These are phyloP conservation scores for Nannochloris sp. DNA, from an alignment of 139 green algal genomes.

Conservation along the genomic window DNA sequence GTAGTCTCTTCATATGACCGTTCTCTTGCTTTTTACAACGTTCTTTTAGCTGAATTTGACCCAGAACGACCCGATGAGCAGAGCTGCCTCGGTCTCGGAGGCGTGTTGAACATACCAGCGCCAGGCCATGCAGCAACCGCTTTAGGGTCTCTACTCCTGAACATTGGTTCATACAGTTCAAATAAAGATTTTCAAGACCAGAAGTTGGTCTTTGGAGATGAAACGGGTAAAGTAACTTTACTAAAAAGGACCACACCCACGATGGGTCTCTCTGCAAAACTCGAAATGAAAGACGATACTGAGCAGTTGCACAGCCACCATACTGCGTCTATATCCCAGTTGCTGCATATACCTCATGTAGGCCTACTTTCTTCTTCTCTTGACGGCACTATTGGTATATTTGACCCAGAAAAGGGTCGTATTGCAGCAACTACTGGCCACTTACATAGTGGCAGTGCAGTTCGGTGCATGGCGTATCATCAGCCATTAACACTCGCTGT, in stretches of 20 bases:
- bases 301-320: not conserved
- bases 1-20: not conserved
- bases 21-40: not conserved
- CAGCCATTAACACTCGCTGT: not conserved
- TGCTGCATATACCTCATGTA: conserved; percentile 56
- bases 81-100: not conserved
- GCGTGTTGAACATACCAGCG: not conserved
- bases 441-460: too few relatives aligned
- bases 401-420: conserved; percentile 30
- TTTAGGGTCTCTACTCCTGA: not conserved
- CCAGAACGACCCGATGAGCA: too few relatives aligned
- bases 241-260: not conserved
- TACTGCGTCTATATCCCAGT: conserved; percentile 28
- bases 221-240: not conserved
- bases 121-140: not conserved
- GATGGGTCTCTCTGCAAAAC: not conserved
- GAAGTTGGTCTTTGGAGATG: not conserved
- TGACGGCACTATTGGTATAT: conserved; percentile 60
- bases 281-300: not conserved
- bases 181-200: too few relatives aligned
- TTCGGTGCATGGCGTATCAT: not conserved
- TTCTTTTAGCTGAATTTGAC: not conserved
- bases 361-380: conserved; percentile 61
- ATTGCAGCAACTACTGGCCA: conserved; percentile 11
- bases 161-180: not conserved